These are phyloP conservation scores for Rhodotorula sp. DNA, from an alignment of 1,284 basidiomycete species.

Conservation along the genomic window DNA sequence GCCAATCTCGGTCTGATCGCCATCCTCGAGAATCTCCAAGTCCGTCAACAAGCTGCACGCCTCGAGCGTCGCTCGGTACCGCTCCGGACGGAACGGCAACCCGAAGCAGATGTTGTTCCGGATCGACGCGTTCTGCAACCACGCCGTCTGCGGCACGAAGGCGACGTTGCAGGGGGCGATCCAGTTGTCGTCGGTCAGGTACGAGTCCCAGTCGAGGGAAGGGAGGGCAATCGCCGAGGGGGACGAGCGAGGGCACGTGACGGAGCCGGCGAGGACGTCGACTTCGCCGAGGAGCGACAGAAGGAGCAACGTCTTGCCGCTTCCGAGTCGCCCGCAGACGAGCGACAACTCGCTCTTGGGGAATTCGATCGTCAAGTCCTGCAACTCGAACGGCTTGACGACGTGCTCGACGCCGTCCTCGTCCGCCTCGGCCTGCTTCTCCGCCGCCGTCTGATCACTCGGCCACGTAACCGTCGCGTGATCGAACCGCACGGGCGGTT, in stretches of 20 bases:
- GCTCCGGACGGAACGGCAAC: slow-evolving; percentile 69
- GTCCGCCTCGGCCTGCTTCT: slow-evolving; percentile 9
- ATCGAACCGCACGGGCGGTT: slow-evolving; percentile 63
- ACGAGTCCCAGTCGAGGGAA: slow-evolving; percentile 37
- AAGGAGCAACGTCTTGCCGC: slow-evolving; percentile 72
- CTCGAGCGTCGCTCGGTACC: slow-evolving; percentile 76
- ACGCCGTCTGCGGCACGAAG: slow-evolving; percentile 87
- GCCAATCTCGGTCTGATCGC: slow-evolving; percentile 87
- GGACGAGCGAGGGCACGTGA: slow-evolving; percentile 76
- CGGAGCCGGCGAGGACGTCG: slow-evolving; percentile 75
- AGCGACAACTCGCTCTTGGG: slow-evolving; percentile 73
- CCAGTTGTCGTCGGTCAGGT: slow-evolving; percentile 63
- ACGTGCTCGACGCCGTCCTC: slow-evolving; percentile 43
- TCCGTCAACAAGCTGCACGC: slow-evolving; percentile 76
- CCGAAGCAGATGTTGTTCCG: slow-evolving; percentile 93
- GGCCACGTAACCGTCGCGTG: slow-evolving; percentile 90
- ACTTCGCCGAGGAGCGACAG: slow-evolving; percentile 84
- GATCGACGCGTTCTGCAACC: slow-evolving; percentile 90
- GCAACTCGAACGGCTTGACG: slow-evolving; percentile 64
- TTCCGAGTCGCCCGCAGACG: slow-evolving; percentile 65
- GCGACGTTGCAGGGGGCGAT: slow-evolving; percentile 73
- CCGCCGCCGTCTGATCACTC: slow-evolving; percentile 48
- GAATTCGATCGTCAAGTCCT: slow-evolving; percentile 77
- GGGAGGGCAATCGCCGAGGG: slow-evolving; percentile 69
- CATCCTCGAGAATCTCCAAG: slow-evolving; percentile 89